phyloP scores from a whole-genome alignment of 2,329 filamentous ascomycete genomes.

The Phaeosphaeriaceae sp. region DNA sequence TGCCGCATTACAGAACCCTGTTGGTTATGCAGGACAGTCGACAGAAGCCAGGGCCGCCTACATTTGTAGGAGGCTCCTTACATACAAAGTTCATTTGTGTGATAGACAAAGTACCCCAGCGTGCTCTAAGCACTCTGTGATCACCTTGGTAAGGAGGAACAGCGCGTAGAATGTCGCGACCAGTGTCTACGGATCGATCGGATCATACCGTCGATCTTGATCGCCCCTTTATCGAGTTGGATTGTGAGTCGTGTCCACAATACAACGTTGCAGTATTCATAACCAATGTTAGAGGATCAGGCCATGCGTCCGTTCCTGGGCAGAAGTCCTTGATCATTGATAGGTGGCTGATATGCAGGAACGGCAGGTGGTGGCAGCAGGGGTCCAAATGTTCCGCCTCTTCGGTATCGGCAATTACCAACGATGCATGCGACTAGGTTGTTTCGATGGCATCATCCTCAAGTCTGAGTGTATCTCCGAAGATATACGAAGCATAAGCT shows the following conservation, averaged over 20 bases:
- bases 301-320: not conserved
- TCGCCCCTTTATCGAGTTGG: not conserved
- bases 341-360: constrained; percentile 13
- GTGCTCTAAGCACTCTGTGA: not conserved
- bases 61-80: not conserved
- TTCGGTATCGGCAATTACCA: constrained; percentile 16
- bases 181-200: not conserved
- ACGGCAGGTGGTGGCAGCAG: constrained; percentile 9
- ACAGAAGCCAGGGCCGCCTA: not conserved
- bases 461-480: not conserved
- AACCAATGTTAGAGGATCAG: not conserved
- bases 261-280: not conserved
- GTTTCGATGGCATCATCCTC: constrained; percentile 7
- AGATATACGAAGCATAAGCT: not conserved
- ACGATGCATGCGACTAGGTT: not conserved
- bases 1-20: not conserved
- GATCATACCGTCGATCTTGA: not conserved
- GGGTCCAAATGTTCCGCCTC: constrained; percentile 11
- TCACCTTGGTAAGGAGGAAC: not conserved
- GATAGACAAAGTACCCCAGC: not conserved
- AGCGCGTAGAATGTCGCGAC: not conserved
- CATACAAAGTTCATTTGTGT: not conserved
- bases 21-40: not conserved
- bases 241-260: not conserved
- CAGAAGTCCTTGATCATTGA: not conserved